Base-by-base conservation (phyloP, 1,284 basidiomycete genomes). In the Irpex lacteus region DNA sequence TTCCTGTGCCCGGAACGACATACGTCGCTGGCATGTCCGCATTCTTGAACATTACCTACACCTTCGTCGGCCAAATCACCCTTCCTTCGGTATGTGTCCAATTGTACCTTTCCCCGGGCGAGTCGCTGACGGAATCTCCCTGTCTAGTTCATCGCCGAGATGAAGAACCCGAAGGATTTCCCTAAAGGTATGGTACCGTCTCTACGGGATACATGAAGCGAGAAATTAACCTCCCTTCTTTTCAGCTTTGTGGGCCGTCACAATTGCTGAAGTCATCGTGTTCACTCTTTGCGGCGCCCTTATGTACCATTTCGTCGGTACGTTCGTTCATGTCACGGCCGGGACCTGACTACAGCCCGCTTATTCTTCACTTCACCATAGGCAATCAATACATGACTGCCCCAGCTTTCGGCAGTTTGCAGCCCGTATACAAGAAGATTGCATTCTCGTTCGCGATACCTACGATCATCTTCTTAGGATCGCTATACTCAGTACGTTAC, bases 271-370 rank as follows among this genome's bases (percentile, higher is more conserved):
- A 71, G 76, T 89, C 61, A 71, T 85, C 34, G 77, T 88, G 5
- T 91, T 89, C 77, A 82, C 82, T 3, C 73, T 88, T 55, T 84
- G 82, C 54, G 87, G 88, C 11, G 83, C 85, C 2, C 77, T 90
- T 36, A 83, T 88, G 54, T 90, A 90, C 71, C 78, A 82, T 62
- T 85, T 76, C 66, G 75, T 80, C 26, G 81, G 78, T 71, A 61
- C 2, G 63, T 60, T 3, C 19, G n/a, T n/a, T 34, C 1, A 1
- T 7, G 32, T 34, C 32, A 34, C 6, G 6, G n/a, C n/a, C n/a
- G n/a, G n/a, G 32, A 34, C 32, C 32, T 34, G 6, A 6, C 7
- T 7, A 34, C 6, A 34, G 32, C 7, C 32, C 32, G 6, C 32
- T 34, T 6, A 34, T 34, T 0, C 32, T 0, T 32, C 7, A 5